Conservation (phyloP, 768 basidiomycete genomes). For the Rhizopogon vinicolor region DNA sequence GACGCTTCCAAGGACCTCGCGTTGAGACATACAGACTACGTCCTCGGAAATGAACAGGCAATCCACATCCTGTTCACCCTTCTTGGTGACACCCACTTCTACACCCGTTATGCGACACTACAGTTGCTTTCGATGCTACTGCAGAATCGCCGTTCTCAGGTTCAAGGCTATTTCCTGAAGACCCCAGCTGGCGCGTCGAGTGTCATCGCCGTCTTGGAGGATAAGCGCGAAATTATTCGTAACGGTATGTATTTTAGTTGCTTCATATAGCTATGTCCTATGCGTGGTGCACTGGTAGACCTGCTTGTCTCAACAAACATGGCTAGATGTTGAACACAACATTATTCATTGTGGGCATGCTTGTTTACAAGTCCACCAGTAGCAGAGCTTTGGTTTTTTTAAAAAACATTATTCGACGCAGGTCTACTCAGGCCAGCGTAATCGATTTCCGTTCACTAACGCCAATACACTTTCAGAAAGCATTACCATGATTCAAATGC, state of each 20-base stretch:
- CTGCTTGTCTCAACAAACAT: neutral
- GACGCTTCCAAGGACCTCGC: constrained; percentile 62
- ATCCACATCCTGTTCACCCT: constrained; percentile 74
- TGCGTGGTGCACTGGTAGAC: constrained; percentile 3
- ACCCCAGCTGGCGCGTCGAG: constrained; percentile 73
- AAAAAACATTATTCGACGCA: neutral
- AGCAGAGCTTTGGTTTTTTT: neutral
- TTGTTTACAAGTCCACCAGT: neutral
- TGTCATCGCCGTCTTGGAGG: constrained; percentile 72
- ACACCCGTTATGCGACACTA: constrained; percentile 78
- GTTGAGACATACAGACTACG: constrained; percentile 75
- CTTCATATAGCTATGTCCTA: neutral
- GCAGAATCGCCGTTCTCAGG: constrained; percentile 71
- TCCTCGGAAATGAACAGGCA: constrained; percentile 69
- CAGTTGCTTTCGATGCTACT: constrained; percentile 79
- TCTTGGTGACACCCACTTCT: constrained; percentile 73
- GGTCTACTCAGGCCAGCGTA: neutral
- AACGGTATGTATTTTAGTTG: constrained; percentile 54
- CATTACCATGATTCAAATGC: constrained; percentile 72
- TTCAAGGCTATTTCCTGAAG: constrained; percentile 91
- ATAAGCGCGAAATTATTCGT: constrained; percentile 83
- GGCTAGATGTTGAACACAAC: neutral
- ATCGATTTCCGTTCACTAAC: neutral
- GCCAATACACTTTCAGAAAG: constrained; percentile 51
- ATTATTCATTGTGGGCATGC: neutral